Evolutionary conservation across 805 yeast genomes (phyloP).

Genomic region (baker's yeast (Saccharomyces cerevisiae)): DNA sequence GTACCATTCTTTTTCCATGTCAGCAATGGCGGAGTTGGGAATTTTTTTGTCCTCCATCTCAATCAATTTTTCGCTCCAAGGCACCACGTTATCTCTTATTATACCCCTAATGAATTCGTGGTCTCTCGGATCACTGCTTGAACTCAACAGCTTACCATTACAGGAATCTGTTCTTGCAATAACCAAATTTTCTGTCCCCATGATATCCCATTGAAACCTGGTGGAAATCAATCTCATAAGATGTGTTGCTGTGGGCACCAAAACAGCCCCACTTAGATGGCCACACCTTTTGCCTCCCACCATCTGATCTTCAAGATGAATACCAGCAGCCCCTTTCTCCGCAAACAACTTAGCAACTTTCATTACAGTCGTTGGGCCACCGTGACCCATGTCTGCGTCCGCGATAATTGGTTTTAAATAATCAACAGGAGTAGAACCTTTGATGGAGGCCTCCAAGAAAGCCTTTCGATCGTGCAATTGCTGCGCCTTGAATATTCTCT

Average conservation of each 20-base stretch:
- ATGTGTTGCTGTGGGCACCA: conserved; percentile 53
- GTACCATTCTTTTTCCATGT: conserved; percentile 43
- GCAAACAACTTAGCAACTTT: conserved; percentile 57
- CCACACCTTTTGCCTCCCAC: conserved; percentile 64
- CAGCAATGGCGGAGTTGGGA: conserved; percentile 29
- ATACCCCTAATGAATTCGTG: conserved; percentile 50
- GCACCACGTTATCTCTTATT: conserved; percentile 28
- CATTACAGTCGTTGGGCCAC: conserved; percentile 55
- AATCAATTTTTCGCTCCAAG: conserved; percentile 39
- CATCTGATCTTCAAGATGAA: conserved; percentile 55
- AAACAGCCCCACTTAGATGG: conserved; percentile 52
- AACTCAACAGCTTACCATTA: conserved; percentile 43
- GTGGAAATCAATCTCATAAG: conserved; percentile 47
- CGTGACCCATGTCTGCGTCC: conserved; percentile 63
- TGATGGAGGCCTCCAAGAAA: conserved; percentile 30
- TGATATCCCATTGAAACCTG: conserved; percentile 56
- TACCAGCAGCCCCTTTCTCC: conserved; percentile 61
- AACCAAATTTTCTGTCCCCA: conserved; percentile 49
- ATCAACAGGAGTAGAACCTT: conserved; percentile 31
- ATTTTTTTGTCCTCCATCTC: conserved; percentile 38
- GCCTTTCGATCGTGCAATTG: conserved; percentile 47
- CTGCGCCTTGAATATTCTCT: conserved; percentile 51
- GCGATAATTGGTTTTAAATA: conserved; percentile 57
- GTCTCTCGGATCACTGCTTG: conserved; percentile 47
- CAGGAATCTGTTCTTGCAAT: conserved; percentile 59